Percentiles rank a stretch among this genome's conserved stretches.
Evolutionary conservation across 208 protist species (phyloP).

Genomic region (Angomonas deanei): DNA sequence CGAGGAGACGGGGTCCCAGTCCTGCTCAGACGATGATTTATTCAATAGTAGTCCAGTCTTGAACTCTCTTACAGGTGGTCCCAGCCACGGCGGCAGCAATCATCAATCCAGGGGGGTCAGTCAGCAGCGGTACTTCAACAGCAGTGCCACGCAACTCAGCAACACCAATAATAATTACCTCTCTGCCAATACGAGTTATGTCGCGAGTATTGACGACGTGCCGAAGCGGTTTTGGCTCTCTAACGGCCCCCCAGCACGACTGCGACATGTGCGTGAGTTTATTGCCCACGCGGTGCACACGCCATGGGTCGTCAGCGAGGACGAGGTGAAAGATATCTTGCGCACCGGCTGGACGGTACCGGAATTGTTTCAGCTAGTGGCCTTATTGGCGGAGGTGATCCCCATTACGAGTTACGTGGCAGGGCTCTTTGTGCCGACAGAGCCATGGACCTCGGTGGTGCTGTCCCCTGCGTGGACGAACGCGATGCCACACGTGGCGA

Average conservation of each 20-base stretch:
- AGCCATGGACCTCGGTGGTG: slow-evolving; percentile 58
- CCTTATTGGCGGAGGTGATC: slow-evolving; percentile 63
- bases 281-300: slow-evolving; percentile 76
- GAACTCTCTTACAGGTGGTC: neutral
- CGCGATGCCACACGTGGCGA: slow-evolving; percentile 24
- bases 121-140: too few species aligned
- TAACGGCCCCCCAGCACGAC: slow-evolving; percentile 47
- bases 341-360: slow-evolving; percentile 66
- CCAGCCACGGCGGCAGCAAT: neutral
- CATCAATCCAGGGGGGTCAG: neutral
- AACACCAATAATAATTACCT: too few species aligned
- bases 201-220: neutral
- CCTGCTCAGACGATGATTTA: neutral
- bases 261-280: slow-evolving; percentile 51
- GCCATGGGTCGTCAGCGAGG: slow-evolving; percentile 58
- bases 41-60: neutral
- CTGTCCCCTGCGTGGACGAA: slow-evolving; percentile 33
- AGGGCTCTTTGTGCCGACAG: slow-evolving; percentile 67
- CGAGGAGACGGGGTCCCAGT: neutral
- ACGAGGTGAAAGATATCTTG: slow-evolving; percentile 39
- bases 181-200: slow-evolving; percentile 1
- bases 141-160: too few species aligned
- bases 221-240: slow-evolving; percentile 42
- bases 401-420: slow-evolving; percentile 70
- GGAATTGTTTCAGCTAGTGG: slow-evolving; percentile 64